A percentile compares a stretch with the other conserved stretches of the same genome.
Evolutionary conservation across 2,329 filamentous ascomycete species (phyloP).

Genomic region (Beauveria bassiana): DNA sequence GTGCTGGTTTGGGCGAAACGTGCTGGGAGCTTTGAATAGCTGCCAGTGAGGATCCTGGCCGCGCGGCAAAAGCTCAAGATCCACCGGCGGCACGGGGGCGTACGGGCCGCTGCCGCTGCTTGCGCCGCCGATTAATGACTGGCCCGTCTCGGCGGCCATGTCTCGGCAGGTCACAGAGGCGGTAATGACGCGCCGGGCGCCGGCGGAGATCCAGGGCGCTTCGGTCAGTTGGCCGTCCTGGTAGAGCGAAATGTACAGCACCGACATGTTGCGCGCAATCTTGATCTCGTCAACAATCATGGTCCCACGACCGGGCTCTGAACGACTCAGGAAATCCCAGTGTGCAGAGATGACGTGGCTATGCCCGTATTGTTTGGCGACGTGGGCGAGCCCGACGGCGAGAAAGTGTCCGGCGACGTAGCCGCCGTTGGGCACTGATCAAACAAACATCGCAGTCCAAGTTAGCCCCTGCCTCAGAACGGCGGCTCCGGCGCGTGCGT

Average conservation of each 20-base stretch:
- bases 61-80: slow-evolving; percentile 19
- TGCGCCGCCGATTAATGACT: slow-evolving; percentile 20
- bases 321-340: slow-evolving; percentile 34
- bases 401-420: slow-evolving; percentile 36
- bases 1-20: slow-evolving; percentile 18
- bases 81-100: slow-evolving; percentile 14
- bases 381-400: slow-evolving; percentile 26
- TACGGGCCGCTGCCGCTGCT: slow-evolving; percentile 8
- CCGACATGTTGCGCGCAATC: slow-evolving; percentile 32
- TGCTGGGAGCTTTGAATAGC: neutral
- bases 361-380: slow-evolving; percentile 23
- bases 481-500: no score
- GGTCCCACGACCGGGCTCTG: slow-evolving; percentile 28
- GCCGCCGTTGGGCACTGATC: slow-evolving; percentile 37
- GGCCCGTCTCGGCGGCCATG: slow-evolving; percentile 24
- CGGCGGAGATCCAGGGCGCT: slow-evolving; percentile 28
- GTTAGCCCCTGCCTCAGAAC: neutral
- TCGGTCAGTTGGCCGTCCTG: slow-evolving; percentile 27
- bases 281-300: slow-evolving; percentile 35
- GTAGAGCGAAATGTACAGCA: slow-evolving; percentile 34
- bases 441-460: no score
- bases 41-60: slow-evolving; percentile 25
- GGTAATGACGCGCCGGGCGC: slow-evolving; percentile 24
- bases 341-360: slow-evolving; percentile 31
- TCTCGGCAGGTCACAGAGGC: slow-evolving; percentile 34